Evolutionary conservation across 331 rosid genomes (phyloP).

Genomic region (Quercus lobata): DNA sequence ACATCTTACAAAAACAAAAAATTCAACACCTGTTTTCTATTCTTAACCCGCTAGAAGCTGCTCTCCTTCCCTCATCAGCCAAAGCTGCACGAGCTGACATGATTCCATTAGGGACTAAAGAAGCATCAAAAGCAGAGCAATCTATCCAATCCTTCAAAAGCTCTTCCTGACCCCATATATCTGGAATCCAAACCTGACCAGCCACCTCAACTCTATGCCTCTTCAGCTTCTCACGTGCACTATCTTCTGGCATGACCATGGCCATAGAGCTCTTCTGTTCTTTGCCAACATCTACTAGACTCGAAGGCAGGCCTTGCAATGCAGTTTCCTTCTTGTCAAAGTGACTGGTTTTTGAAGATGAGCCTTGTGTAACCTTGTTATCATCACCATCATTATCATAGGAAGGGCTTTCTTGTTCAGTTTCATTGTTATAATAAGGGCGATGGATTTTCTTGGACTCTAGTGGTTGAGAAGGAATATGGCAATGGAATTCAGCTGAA

Average conservation of each 20-base stretch:
- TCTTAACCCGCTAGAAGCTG: conserved; percentile 45
- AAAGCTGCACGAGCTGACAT: conserved; percentile 58
- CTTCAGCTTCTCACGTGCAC: conserved; percentile 73
- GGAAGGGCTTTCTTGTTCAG: conserved; percentile 3
- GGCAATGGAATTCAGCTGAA: conserved; percentile 3
- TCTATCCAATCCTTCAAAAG: conserved; percentile 83
- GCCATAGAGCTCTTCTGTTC: background rate
- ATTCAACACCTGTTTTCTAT: conserved; percentile 72
- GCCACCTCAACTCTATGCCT: conserved; percentile 63
- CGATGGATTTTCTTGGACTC: conserved; percentile 12
- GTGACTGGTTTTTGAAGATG: conserved; percentile 7
- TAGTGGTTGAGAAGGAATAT: conserved; percentile 1
- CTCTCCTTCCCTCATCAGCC: conserved; percentile 55
- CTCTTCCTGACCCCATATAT: conserved; percentile 90
- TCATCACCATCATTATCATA: too few species aligned
- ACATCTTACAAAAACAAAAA: background rate
- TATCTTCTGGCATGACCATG: conserved; percentile 25
- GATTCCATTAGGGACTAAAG: conserved; percentile 52
- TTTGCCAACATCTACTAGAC: background rate
- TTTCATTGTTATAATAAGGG: background rate
- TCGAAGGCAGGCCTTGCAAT: conserved; percentile 1
- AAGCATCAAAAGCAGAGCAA: conserved; percentile 65
- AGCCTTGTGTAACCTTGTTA: conserved; percentile 3
- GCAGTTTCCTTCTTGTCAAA: conserved; percentile 11
- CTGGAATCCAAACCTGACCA: conserved; percentile 87